Evolutionary conservation across 805 yeast genomes (phyloP).

Genomic region (Saccharomycopsis sp.): DNA sequence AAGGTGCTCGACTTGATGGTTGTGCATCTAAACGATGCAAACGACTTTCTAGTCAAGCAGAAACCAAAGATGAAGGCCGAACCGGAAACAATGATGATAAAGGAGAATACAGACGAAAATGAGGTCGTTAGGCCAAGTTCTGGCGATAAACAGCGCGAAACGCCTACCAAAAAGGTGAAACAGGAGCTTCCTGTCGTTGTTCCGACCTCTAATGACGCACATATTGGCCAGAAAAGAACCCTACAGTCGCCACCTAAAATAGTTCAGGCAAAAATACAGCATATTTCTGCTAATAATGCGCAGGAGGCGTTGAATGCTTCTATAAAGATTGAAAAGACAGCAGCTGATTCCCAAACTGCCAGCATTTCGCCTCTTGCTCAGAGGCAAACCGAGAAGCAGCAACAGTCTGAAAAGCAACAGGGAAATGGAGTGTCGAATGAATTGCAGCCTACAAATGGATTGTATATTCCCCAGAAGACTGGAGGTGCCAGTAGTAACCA

Average conservation of each 20-base stretch:
- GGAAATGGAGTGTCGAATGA: not conserved
- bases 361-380: not conserved
- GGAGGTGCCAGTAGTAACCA: not conserved
- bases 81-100: not conserved
- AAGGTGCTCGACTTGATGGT: conserved; percentile 20
- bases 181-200: not conserved
- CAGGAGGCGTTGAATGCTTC: not conserved
- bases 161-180: not conserved
- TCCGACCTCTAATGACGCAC: not conserved
- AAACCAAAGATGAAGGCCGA: not conserved
- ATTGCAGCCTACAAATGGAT: not conserved
- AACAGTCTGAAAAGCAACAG: too few species aligned
- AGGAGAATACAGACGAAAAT: not conserved
- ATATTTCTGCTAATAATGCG: not conserved
- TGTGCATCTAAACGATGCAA: conserved; percentile 18
- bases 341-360: not conserved
- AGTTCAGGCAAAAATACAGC: not conserved
- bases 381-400: not conserved
- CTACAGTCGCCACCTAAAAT: conserved; percentile 6
- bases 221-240: not conserved
- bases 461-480: not conserved
- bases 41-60: conserved; percentile 9
- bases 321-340: not conserved
- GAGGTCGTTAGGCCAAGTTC: not conserved
- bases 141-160: not conserved